Evolutionary conservation across 2,329 filamentous ascomycete species (phyloP), one percentile per base, ranked within the genome.

Genomic region (Myriosclerotinia scirpicola): DNA sequence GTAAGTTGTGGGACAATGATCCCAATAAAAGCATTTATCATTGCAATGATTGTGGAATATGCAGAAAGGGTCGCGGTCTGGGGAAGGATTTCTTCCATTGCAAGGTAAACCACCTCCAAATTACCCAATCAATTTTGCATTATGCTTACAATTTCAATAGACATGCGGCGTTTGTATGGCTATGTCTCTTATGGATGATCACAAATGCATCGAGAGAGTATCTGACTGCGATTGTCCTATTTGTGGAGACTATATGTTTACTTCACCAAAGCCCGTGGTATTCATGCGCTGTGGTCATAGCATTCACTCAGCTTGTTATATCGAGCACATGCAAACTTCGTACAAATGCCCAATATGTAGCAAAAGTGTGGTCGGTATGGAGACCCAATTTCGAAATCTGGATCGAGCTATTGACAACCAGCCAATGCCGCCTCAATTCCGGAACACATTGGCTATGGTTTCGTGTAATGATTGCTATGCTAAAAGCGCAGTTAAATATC

Each of bases 71-170:
- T 1, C 87, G 92, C 77, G 95, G 95, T 1, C 81, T 99, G 40
- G 94, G 95, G 5, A 98, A 97, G 76, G 95, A 99, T 76, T 99
- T 96, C 77, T 93, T 96, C 75, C 95, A 99, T 78, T 99, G 95
- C 90, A 96, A 97, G 86, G 92, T 94, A 80, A 77, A 79, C n/a
- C 22, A 17, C n/a, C 40, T 20, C 42, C 22, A 26, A 26, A 17
- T 15, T 46, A 56, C 50, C 15, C 34, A 26, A 38, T 22, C 26
- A n/a, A 20, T 26, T 26, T 12, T 61, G 2, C 42, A 44, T 22
- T 59, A 52, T 65, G 66, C 63, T 58, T 65, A 67, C 55, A 50
- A 22, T 42, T n/a, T 34, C 42, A 40, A 67, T 69, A 93, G 89
- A 93, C 88, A 73, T 99, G 95, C 79, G 92, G 92, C 73, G 93